Evolutionary conservation across 2,329 filamentous ascomycete genomes (phyloP).

Genomic region (Colletotrichum viniferum): DNA sequence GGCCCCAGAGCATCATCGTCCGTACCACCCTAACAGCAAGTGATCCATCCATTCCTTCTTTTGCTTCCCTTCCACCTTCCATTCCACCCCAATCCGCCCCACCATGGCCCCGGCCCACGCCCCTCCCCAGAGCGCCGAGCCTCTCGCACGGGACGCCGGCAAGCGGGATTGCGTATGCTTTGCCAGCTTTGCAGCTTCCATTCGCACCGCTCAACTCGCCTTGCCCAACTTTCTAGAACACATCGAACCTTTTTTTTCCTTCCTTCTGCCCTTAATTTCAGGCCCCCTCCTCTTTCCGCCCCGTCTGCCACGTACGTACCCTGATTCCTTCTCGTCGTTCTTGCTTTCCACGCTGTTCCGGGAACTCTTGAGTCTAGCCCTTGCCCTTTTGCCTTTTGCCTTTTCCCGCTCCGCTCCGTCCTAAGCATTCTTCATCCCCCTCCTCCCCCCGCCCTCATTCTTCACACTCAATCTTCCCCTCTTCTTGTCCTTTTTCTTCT

Average conservation of each 20-base stretch:
- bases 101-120: slow-evolving; percentile 12
- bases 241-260: neutral
- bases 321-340: neutral
- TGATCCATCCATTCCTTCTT: neutral
- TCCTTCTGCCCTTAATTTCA: neutral
- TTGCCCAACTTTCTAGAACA: slow-evolving; percentile 9
- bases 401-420: neutral
- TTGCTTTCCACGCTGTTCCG: neutral
- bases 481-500: neutral
- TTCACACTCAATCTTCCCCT: neutral
- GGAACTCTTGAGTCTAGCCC: neutral
- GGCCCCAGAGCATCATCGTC: neutral
- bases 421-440: neutral
- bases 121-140: slow-evolving; percentile 21
- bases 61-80: neutral
- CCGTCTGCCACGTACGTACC: neutral
- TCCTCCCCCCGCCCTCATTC: neutral
- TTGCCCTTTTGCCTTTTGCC: neutral
- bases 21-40: slow-evolving; percentile 6
- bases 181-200: slow-evolving; percentile 13
- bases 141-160: slow-evolving; percentile 21
- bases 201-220: slow-evolving; percentile 16
- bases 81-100: neutral
- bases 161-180: slow-evolving; percentile 23
- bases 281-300: neutral